phyloP scores from a whole-genome alignment of 306 rosid genomes.

The Quercus cerris region DNA sequence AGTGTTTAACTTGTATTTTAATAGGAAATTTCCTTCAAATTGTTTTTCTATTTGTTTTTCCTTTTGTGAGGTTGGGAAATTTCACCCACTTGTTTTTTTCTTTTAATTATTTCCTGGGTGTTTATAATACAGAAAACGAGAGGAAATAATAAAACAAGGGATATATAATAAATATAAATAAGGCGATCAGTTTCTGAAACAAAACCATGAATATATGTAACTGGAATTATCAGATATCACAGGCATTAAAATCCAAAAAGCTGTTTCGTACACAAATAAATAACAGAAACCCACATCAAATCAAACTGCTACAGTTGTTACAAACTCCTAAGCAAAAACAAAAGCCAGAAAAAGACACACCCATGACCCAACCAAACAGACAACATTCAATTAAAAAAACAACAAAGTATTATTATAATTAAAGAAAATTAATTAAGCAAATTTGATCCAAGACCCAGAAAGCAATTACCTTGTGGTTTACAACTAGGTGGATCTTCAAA shows the following conservation, averaged over 20 bases:
- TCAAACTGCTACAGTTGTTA: slow-evolving; percentile 22
- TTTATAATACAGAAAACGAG: background rate
- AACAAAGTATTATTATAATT: background rate
- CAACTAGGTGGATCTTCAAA: slow-evolving; percentile 91
- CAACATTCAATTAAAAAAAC: background rate
- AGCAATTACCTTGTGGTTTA: slow-evolving; percentile 53
- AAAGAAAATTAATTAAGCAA: slow-evolving; percentile 1
- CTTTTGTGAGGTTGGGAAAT: slow-evolving; percentile 16
- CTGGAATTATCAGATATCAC: slow-evolving; percentile 1
- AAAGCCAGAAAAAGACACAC: background rate
- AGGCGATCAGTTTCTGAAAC: slow-evolving; percentile 24
- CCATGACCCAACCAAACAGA: background rate
- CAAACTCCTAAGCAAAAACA: background rate
- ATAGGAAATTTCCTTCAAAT: slow-evolving; percentile 27
- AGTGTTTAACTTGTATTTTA: background rate
- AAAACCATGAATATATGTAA: background rate
- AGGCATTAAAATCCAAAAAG: slow-evolving; percentile 13
- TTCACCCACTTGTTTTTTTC: slow-evolving; percentile 16
- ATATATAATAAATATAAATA: background rate
- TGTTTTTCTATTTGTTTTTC: slow-evolving; percentile 1
- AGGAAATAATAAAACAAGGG: background rate
- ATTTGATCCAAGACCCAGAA: slow-evolving; percentile 1
- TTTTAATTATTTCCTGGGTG: background rate
- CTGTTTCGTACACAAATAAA: slow-evolving; percentile 25
- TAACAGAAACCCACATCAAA: slow-evolving; percentile 27